phyloP scores from a whole-genome alignment of 2,329 filamentous ascomycete species.

The Fusarium sp. region DNA sequence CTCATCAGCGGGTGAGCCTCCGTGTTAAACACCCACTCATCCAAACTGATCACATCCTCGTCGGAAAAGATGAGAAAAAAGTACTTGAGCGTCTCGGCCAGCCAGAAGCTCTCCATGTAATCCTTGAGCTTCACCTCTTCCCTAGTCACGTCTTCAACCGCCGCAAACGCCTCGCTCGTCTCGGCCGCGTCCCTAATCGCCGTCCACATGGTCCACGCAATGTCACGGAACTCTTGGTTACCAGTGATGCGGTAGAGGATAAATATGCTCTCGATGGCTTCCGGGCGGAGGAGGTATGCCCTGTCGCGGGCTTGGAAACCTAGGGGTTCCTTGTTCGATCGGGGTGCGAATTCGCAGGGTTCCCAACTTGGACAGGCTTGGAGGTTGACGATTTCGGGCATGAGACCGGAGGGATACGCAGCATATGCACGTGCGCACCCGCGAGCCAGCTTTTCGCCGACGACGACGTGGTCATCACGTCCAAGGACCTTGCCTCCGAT shows the following conservation, averaged over 20 bases:
- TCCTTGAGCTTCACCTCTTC: constrained; percentile 60
- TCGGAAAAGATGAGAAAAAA: constrained; percentile 80
- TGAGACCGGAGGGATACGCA: constrained; percentile 67
- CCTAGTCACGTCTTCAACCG: constrained; percentile 73
- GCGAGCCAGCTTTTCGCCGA: constrained; percentile 69
- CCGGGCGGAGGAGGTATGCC: constrained; percentile 33
- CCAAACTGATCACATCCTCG: constrained; percentile 70
- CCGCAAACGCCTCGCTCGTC: constrained; percentile 71
- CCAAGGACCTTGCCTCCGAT: constrained; percentile 69
- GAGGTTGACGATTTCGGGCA: constrained; percentile 69
- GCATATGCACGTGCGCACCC: constrained; percentile 74
- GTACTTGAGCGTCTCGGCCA: constrained; percentile 80
- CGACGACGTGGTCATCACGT: constrained; percentile 61
- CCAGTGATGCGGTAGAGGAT: constrained; percentile 81
- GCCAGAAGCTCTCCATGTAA: constrained; percentile 78
- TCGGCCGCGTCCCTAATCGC: constrained; percentile 69
- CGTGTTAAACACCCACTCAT: constrained; percentile 74
- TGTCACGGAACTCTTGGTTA: constrained; percentile 71
- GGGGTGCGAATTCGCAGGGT: constrained; percentile 38
- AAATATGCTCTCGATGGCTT: constrained; percentile 85
- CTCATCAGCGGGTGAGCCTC: constrained; percentile 61
- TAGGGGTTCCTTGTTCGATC: constrained; percentile 6
- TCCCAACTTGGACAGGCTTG: constrained; percentile 52
- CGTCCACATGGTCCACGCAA: constrained; percentile 80
- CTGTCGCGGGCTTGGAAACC: constrained; percentile 36